Evolutionary conservation across 1,284 basidiomycete species (phyloP).

Genomic region (Boletellus deceptivus): DNA sequence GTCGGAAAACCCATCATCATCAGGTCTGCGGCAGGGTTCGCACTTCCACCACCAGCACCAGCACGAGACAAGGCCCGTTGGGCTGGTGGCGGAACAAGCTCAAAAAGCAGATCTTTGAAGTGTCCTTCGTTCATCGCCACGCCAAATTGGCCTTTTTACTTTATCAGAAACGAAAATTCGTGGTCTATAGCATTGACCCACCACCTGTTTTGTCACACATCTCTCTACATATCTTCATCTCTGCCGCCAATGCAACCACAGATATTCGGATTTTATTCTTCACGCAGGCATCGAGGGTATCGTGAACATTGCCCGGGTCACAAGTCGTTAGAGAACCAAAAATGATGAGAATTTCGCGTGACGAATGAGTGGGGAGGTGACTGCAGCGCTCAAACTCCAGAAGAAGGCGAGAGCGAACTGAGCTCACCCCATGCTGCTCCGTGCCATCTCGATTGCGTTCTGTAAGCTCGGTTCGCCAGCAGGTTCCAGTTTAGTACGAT

Average conservation of each 20-base stretch:
- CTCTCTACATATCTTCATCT: conserved; percentile 96
- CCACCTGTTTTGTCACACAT: conserved; percentile 88
- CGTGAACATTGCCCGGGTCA: conserved; percentile 95
- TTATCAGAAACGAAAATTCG: conserved; percentile 11
- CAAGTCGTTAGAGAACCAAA: conserved; percentile 96
- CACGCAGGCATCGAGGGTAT: conserved; percentile 82
- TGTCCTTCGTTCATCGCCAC: conserved; percentile 98
- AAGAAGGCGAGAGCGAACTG: conserved; percentile 15
- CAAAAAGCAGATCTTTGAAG: conserved; percentile 93
- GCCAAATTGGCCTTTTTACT: conserved; percentile 76
- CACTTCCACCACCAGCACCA: conserved; percentile 44
- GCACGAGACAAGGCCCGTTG: conserved; percentile 64
- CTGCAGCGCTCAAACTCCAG: conserved; percentile 39
- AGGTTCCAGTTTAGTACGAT: conserved; percentile 87
- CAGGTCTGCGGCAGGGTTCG: conserved; percentile 78
- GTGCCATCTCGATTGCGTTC: conserved; percentile 95
- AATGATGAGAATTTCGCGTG: conserved; percentile 90
- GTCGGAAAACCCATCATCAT: conserved; percentile 99
- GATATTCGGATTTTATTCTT: conserved; percentile 86
- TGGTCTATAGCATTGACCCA: conserved; percentile 35
- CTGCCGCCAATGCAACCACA: conserved; percentile 90
- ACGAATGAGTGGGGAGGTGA: conserved; percentile 93
- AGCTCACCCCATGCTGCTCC: conserved; percentile 78
- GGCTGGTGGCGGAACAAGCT: conserved; percentile 92
- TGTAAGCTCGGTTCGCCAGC: conserved; percentile 93